Conservation (phyloP, 2,329 filamentous ascomycete genomes). For the Plenodomus tracheiphilus region DNA sequence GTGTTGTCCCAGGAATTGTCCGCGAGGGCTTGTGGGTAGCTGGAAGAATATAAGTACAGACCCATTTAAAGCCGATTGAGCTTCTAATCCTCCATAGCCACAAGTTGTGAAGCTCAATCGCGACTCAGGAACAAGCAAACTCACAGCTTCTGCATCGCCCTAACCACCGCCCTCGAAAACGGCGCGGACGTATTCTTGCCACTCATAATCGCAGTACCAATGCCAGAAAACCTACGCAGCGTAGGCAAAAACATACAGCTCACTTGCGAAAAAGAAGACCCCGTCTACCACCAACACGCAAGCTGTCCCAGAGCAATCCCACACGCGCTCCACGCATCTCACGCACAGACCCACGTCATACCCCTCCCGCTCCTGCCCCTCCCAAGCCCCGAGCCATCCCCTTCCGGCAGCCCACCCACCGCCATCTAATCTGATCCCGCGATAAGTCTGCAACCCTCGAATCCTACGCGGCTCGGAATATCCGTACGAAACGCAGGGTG, state of each 20-base stretch:
- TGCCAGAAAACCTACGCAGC: conserved; percentile 28
- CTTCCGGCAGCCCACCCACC: conserved; percentile 5
- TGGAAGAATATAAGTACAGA: conserved; percentile 41
- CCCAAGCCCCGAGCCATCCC: conserved; percentile 6
- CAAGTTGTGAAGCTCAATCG: background rate
- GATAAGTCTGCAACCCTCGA: conserved; percentile 23
- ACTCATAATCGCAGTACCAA: conserved; percentile 46
- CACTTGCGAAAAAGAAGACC: too few relatives aligned
- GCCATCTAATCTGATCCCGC: conserved; percentile 43
- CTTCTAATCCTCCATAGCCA: background rate
- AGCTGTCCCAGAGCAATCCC: too few relatives aligned
- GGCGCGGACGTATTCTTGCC: conserved; percentile 54
- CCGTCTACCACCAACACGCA: too few relatives aligned
- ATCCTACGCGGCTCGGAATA: conserved; percentile 1
- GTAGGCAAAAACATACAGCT: conserved; percentile 41
- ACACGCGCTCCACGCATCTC: conserved; percentile 1
- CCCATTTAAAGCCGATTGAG: too few relatives aligned
- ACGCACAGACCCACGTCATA: conserved; percentile 20
- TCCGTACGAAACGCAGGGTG: too few relatives aligned
- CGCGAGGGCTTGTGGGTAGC: conserved; percentile 86
- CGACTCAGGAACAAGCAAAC: conserved; percentile 38
- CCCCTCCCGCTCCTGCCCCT: conserved; percentile 7
- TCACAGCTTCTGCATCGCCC: conserved; percentile 78
- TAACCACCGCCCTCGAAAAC: conserved; percentile 70
- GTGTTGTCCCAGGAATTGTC: conserved; percentile 96